Base-by-base conservation (phyloP, 1,284 basidiomycete genomes). In the Taiwanofungus camphoratus region DNA sequence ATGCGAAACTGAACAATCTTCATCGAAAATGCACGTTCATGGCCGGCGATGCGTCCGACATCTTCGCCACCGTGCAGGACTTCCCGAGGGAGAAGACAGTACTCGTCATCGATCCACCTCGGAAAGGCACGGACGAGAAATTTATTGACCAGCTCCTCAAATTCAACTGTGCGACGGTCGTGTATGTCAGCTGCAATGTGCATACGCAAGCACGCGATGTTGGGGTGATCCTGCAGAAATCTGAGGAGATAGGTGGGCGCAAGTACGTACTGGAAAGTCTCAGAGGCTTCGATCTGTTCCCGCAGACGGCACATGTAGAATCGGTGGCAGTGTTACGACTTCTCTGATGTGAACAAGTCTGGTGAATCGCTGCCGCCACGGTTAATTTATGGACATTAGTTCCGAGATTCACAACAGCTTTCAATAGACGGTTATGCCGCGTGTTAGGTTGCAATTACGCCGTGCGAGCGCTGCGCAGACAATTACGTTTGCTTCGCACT, bases 121-220 rank as follows among this genome's bases (percentile, higher is more conserved):
- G 92, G 46, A 95, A 94, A 64, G 93, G 92, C 12, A 93, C 88
- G 56, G 91, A 94, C 62, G 76, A 79, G 39, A 71, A 73, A 2
- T 96, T 95, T 64, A 70, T 96, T 34, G 65, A 76, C 24, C 92
- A 96, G 66, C 65, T 95, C 34, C 61, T 93, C 37, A 61, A 61
- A 4, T 93, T 95, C 61, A 67, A 79, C 21, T 77, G 84, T 2
- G 66, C 68, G 41, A 81, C 77, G 8, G 76, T 95, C 43, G 87
- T 94, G 42, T 96, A 96, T 62, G 90, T 96, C 47, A 90, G 86
- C 57, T 98, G 95, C 64, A 98, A 98, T 62, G 94, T 91, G 39
- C 87, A 89, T 52, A 88, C 86, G 9, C 88, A 92, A 66, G 87
- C 87, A 18, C 69, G 87, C 52, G 90, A 92, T 61, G 70, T 92